A percentile compares a stretch with the other conserved stretches of the same genome.
Evolutionary conservation across 768 basidiomycete species (phyloP).

Genomic region (Pleurotus citrinopileatus): DNA sequence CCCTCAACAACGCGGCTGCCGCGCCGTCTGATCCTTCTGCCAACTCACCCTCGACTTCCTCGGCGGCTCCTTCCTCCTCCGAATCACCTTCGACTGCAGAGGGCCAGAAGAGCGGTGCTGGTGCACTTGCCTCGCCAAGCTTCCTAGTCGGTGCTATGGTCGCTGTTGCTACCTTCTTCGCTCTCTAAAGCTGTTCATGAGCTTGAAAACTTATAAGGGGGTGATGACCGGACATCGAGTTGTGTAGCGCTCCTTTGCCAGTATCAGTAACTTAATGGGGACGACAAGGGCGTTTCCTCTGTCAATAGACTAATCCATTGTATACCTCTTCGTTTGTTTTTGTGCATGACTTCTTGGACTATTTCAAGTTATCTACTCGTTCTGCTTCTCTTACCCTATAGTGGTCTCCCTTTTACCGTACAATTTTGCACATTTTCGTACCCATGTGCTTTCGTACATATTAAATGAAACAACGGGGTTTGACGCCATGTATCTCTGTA

Average conservation of each 20-base stretch:
- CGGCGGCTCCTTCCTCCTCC: conserved; percentile 19
- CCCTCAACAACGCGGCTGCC: conserved; percentile 36
- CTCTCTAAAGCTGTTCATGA: conserved; percentile 34
- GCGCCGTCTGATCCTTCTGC: conserved; percentile 20
- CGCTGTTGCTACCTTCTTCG: conserved; percentile 41
- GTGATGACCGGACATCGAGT: neutral
- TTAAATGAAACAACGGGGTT: conserved; percentile 8
- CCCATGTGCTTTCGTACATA: conserved; percentile 8
- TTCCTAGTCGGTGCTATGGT: conserved; percentile 48
- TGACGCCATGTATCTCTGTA: neutral
- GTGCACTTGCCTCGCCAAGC: conserved; percentile 44
- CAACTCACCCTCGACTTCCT: conserved; percentile 12
- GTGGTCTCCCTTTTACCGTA: conserved; percentile 2
- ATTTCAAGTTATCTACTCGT: conserved; percentile 10
- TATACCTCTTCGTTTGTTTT: conserved; percentile 17
- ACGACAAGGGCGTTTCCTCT: conserved; percentile 12
- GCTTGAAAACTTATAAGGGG: conserved; percentile 9
- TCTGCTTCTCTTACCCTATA: neutral
- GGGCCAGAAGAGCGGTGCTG: conserved; percentile 38
- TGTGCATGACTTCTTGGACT: conserved; percentile 12
- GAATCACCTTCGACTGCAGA: conserved; percentile 19
- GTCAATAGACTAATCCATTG: conserved; percentile 15
- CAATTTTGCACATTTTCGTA: neutral
- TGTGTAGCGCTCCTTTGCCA: conserved; percentile 17
- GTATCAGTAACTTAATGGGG: conserved; percentile 12